Base-by-base conservation (phyloP, 352 stramenopile species). In the Phytophthora macrochlamydospora region DNA sequence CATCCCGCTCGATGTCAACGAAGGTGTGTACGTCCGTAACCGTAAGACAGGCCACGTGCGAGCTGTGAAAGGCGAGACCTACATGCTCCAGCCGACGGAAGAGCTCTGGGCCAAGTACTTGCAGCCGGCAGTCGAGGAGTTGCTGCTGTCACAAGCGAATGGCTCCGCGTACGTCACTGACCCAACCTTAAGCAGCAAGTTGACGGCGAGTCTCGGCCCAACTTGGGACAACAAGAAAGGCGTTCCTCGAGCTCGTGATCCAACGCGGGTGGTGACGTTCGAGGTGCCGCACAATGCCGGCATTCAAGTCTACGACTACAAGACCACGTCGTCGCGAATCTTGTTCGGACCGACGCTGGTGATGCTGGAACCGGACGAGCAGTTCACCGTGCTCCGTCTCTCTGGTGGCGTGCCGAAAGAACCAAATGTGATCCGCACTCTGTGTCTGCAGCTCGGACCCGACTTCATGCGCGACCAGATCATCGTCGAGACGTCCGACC, bases 381-480 rank as follows among this genome's bases (percentile, higher is more conserved):
- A 94, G 51, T 92, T 94, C 66, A 94, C 83, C 12, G 79, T 92
- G 30, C 69, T 94, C n/a, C 78, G 81, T 1, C 77, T 94, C 7
- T 75, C 83, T 3, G 86, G 86, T 3, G 69, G 82, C 3, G 84
- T 92, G 0, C 86, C 86, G 2, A 94, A 94, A 58, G 62, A 82
- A 51, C 77, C 84, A n/a, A 94, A 92, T 31, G 77, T 91, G 14
- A 94, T 94, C 56, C 83, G 84, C 28, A 94, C 83, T 31, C 68
- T 94, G 40, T 92, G 83, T 62, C 59, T 94, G 33, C 86, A 92
- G 62, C 83, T 94, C 11, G 86, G 86, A 7, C 86, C 86, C 0
- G 86, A 94, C 56, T 94, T 94, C 51, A 94, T 94, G 86, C 83
- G 83, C 35, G 86, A 94, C 53, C 74, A 89, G 59, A 93, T 93